Evolutionary conservation across 1,284 basidiomycete species (phyloP).

Genomic region (Porodaedalea pini): DNA sequence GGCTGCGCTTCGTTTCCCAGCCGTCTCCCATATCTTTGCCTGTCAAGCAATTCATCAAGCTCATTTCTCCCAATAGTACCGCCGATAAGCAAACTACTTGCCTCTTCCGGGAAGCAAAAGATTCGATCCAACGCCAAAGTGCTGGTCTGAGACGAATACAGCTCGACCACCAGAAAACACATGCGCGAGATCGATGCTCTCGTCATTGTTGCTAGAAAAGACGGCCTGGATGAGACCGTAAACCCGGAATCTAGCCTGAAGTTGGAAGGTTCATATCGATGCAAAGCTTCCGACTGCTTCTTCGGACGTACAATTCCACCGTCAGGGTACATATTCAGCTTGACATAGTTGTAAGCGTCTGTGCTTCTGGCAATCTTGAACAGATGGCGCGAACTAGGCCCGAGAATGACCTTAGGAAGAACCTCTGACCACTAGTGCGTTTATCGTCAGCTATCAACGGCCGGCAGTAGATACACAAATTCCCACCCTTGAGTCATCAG

Average conservation of each 20-base stretch:
- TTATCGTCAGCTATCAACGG: neutral
- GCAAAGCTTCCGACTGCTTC: slow-evolving; percentile 15
- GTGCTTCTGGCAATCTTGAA: slow-evolving; percentile 65
- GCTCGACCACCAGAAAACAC: slow-evolving; percentile 88
- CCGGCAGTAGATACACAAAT: slow-evolving; percentile 15
- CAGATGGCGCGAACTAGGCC: slow-evolving; percentile 82
- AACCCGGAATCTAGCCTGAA: slow-evolving; percentile 80
- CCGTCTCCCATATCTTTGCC: slow-evolving; percentile 94
- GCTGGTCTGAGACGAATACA: slow-evolving; percentile 82
- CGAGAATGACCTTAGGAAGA: slow-evolving; percentile 70
- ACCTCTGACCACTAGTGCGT: slow-evolving; percentile 73
- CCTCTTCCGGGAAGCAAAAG: slow-evolving; percentile 88
- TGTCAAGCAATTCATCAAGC: slow-evolving; percentile 24
- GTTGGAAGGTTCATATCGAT: slow-evolving; percentile 14
- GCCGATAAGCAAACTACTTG: slow-evolving; percentile 25
- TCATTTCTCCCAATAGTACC: slow-evolving; percentile 1
- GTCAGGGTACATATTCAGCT: slow-evolving; percentile 94
- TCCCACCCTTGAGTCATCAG: slow-evolving; percentile 53
- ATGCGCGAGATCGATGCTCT: slow-evolving; percentile 80
- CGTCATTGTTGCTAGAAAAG: slow-evolving; percentile 48
- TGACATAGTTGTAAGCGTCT: slow-evolving; percentile 73
- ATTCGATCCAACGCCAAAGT: slow-evolving; percentile 91
- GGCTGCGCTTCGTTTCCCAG: slow-evolving; percentile 95
- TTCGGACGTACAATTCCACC: slow-evolving; percentile 79
- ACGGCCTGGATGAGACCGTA: slow-evolving; percentile 78